A percentile compares a stretch with the other conserved stretches of the same genome.
Conservation (phyloP, 2,329 filamentous ascomycete genomes). For the Onygenales sp. region DNA sequence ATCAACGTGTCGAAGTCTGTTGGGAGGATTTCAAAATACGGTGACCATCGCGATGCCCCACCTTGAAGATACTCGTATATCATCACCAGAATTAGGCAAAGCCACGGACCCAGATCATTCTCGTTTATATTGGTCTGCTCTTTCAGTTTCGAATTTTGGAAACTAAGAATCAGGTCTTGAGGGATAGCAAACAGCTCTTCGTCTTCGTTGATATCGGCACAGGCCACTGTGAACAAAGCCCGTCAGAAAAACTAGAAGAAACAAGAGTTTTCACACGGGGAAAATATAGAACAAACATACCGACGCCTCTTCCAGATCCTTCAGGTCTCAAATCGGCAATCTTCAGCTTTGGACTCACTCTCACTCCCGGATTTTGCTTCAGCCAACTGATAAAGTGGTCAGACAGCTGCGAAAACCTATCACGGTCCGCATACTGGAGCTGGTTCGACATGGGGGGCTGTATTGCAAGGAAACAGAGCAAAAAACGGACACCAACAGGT, state of each 20-base stretch:
- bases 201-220: slow-evolving; percentile 58
- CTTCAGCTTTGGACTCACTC: slow-evolving; percentile 48
- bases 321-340: slow-evolving; percentile 48
- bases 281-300: slow-evolving; percentile 36
- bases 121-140: slow-evolving; percentile 48
- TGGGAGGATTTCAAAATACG: slow-evolving; percentile 70
- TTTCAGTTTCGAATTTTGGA: slow-evolving; percentile 61
- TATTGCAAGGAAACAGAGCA: not conserved
- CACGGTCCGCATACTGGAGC: slow-evolving; percentile 23
- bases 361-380: slow-evolving; percentile 38
- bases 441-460: slow-evolving; percentile 24
- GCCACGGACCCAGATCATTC: slow-evolving; percentile 39
- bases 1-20: slow-evolving; percentile 70
- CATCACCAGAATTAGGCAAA: slow-evolving; percentile 64
- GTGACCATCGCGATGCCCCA: slow-evolving; percentile 58
- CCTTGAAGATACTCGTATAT: slow-evolving; percentile 62
- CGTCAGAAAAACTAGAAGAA: slow-evolving; percentile 12
- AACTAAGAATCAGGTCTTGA: slow-evolving; percentile 58
- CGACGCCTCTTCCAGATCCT: slow-evolving; percentile 52
- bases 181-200: slow-evolving; percentile 76
- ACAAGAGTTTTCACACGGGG: slow-evolving; percentile 9
- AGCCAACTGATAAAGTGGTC: slow-evolving; percentile 51
- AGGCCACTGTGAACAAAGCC: slow-evolving; percentile 49
- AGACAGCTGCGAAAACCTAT: slow-evolving; percentile 37
- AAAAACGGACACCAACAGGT: not conserved